Percentiles rank a stretch among this genome's conserved stretches.
Conservation (phyloP, 805 yeast species). For the Kodamaea kakaduensis region DNA sequence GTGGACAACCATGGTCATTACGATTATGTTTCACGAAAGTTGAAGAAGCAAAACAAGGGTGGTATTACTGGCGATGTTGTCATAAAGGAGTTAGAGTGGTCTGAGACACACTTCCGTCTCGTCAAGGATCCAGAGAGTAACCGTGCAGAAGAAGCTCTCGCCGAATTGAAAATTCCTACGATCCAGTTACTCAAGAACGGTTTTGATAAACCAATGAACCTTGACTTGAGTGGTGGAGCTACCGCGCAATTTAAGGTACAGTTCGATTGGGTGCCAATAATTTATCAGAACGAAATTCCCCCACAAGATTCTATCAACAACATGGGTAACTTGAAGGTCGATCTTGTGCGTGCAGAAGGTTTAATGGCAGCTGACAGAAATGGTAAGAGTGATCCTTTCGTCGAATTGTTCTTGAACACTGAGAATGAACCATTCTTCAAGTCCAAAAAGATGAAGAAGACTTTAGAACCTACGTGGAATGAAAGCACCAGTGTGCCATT, state of each 20-base stretch:
- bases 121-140: constrained; percentile 51
- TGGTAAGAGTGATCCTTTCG: constrained; percentile 93
- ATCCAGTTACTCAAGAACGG: constrained; percentile 58
- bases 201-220: constrained; percentile 55
- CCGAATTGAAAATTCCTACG: constrained; percentile 65
- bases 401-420: constrained; percentile 64
- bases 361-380: constrained; percentile 83
- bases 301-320: constrained; percentile 70
- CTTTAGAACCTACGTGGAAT: constrained; percentile 87
- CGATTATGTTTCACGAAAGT: constrained; percentile 52
- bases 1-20: constrained; percentile 74
- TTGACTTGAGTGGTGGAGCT: constrained; percentile 46
- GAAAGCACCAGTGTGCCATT: constrained; percentile 59
- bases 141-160: constrained; percentile 54
- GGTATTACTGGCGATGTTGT: constrained; percentile 64
- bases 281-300: constrained; percentile 54
- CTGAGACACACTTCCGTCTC: constrained; percentile 59
- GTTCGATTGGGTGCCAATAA: constrained; percentile 76
- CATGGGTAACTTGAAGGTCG: constrained; percentile 65
- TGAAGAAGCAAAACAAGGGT: constrained; percentile 40
- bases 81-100: constrained; percentile 74
- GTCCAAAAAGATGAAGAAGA: constrained; percentile 78
- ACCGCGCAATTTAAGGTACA: constrained; percentile 53
- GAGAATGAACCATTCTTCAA: constrained; percentile 56
- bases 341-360: constrained; percentile 58